Percentiles rank a stretch among this genome's conserved stretches.
Evolutionary conservation across 148 eudicot genomes (phyloP).

Genomic region (Heliamphora exappendiculata): DNA sequence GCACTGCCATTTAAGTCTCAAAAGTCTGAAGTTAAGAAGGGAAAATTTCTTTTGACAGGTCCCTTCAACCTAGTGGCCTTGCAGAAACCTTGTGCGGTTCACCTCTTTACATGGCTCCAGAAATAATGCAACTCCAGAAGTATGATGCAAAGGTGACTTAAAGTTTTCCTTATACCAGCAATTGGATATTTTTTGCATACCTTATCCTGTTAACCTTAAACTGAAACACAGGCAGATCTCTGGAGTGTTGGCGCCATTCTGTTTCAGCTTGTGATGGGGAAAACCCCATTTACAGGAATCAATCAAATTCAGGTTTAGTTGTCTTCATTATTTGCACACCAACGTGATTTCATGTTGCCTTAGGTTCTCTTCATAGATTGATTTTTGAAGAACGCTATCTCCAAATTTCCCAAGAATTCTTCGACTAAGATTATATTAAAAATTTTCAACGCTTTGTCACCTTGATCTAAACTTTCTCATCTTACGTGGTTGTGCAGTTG

Average conservation of each 20-base stretch:
- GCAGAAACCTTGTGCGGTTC: constrained; percentile 92
- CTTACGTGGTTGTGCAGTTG: constrained; percentile 39
- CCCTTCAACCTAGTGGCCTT: constrained; percentile 73
- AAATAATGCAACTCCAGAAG: constrained; percentile 82
- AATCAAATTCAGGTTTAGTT: constrained; percentile 61
- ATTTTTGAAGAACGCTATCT: background rate
- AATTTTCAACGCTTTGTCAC: background rate
- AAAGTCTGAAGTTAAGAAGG: background rate
- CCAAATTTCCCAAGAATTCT: background rate
- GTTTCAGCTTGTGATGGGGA: constrained; percentile 79
- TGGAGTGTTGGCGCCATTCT: constrained; percentile 92
- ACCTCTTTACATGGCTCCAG: constrained; percentile 95
- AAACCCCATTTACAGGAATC: constrained; percentile 72
- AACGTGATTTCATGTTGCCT: background rate
- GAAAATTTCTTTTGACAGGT: constrained; percentile 35
- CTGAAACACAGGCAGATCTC: constrained; percentile 74
- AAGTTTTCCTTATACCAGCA: constrained; percentile 3
- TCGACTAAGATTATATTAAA: background rate
- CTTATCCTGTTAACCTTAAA: constrained; percentile 20
- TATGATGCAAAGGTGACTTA: constrained; percentile 79
- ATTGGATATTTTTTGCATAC: background rate
- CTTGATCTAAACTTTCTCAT: background rate
- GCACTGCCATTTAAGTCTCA: background rate
- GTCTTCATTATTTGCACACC: background rate
- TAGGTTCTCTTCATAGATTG: background rate